Evolutionary conservation across 1,284 basidiomycete genomes (phyloP).

Genomic region (Cryptococcus hybrid): DNA sequence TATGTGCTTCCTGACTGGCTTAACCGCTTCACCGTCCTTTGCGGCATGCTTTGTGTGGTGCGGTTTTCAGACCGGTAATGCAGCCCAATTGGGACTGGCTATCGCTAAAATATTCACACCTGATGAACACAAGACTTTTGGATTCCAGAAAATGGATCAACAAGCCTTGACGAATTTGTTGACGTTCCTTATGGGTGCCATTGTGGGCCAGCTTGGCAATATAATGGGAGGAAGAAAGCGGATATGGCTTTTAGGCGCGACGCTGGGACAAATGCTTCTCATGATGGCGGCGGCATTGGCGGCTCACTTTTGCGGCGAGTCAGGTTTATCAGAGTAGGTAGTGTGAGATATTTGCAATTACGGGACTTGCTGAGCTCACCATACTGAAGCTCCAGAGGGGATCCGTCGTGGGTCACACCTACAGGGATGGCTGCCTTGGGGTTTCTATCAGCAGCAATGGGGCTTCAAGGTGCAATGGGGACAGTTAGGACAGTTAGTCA

Average conservation of each 20-base stretch:
- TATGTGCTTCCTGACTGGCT: conserved; percentile 84
- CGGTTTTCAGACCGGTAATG: conserved; percentile 66
- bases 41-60: conserved; percentile 77
- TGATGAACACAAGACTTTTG: conserved; percentile 52
- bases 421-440: conserved; percentile 65
- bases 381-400: too few relatives aligned
- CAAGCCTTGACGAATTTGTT: conserved; percentile 74
- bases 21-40: conserved; percentile 73
- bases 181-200: conserved; percentile 58
- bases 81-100: conserved; percentile 59
- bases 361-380: conserved; percentile 21
- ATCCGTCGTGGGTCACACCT: conserved; percentile 66
- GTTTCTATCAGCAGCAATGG: conserved; percentile 73
- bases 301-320: conserved; percentile 57
- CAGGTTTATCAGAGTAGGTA: conserved; percentile 56
- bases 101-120: conserved; percentile 62
- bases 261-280: conserved; percentile 68
- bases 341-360: neutral
- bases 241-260: conserved; percentile 71
- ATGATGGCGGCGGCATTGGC: conserved; percentile 67
- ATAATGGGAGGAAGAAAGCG: conserved; percentile 68
- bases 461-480: conserved; percentile 68
- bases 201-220: conserved; percentile 46
- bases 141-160: conserved; percentile 69
- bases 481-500: conserved; percentile 50